These are phyloP conservation scores for Cladosporium cucumerinum DNA, from an alignment of 2,329 filamentous ascomycete species.

Conservation along the genomic window DNA sequence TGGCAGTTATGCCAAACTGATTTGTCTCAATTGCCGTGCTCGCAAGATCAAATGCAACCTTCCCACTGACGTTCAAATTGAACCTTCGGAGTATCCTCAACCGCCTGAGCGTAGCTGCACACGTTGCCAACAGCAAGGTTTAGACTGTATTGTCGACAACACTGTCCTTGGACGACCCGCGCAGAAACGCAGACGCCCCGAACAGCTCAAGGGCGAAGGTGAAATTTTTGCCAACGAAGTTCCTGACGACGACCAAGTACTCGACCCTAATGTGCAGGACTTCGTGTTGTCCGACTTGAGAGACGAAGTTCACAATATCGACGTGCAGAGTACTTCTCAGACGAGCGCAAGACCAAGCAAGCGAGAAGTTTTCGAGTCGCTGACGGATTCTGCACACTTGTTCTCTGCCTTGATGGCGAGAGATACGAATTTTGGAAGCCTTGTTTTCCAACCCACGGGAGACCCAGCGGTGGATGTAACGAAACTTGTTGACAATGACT, in stretches of 20 bases:
- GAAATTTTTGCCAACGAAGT: not conserved
- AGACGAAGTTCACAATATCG: constrained; percentile 2
- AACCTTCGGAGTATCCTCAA: constrained; percentile 17
- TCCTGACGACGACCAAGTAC: not conserved
- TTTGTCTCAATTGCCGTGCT: constrained; percentile 21
- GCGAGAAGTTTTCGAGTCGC: constrained; percentile 14
- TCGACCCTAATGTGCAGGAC: constrained; percentile 15
- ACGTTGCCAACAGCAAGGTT: constrained; percentile 17
- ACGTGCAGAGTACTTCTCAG: not conserved
- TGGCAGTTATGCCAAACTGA: constrained; percentile 23
- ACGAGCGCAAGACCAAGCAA: not conserved
- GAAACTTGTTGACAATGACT: not conserved
- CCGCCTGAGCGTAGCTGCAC: constrained; percentile 16
- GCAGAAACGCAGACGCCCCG: constrained; percentile 11
- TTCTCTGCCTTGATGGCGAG: constrained; percentile 14
- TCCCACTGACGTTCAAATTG: constrained; percentile 15
- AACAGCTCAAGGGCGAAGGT: not conserved
- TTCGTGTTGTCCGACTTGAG: constrained; percentile 16
- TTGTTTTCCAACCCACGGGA: not conserved
- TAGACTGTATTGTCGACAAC: constrained; percentile 22
- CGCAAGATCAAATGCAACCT: constrained; percentile 24
- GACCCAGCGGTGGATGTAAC: not conserved
- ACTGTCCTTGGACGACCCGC: constrained; percentile 22
- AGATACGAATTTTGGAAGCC: constrained; percentile 10
- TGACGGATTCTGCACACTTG: constrained; percentile 15